These are phyloP conservation scores for Phaeophleospora eucalypticola DNA, from an alignment of 2,329 filamentous ascomycete species.

Conservation along the genomic window DNA sequence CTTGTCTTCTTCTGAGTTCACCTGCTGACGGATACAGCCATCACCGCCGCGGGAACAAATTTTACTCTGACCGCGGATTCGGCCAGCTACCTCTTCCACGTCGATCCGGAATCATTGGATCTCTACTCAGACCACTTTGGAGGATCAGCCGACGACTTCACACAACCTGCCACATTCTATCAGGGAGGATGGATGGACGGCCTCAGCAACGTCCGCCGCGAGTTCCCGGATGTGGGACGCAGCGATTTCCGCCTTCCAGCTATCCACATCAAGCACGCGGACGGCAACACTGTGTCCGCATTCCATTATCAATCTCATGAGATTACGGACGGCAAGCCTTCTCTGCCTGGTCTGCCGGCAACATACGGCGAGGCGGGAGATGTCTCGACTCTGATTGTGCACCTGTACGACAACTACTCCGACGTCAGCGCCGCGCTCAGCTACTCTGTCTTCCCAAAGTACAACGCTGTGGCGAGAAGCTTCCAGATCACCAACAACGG, in stretches of 20 bases:
- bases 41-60: conserved; percentile 52
- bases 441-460: conserved; percentile 61
- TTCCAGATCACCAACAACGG: conserved; percentile 60
- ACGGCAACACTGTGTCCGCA: conserved; percentile 56
- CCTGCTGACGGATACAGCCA: no score
- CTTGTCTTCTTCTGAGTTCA: no score
- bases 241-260: conserved; percentile 62
- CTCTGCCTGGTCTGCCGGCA: conserved; percentile 53
- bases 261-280: conserved; percentile 56
- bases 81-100: conserved; percentile 62
- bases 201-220: conserved; percentile 52
- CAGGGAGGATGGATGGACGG: conserved; percentile 53
- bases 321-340: conserved; percentile 54
- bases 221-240: conserved; percentile 61
- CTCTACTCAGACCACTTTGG: conserved; percentile 61
- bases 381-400: conserved; percentile 57
- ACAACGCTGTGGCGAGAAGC: conserved; percentile 59
- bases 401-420: conserved; percentile 57
- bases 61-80: conserved; percentile 56
- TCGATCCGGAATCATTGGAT: conserved; percentile 54
- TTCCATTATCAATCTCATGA: conserved; percentile 57
- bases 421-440: conserved; percentile 55
- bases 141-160: conserved; percentile 51
- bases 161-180: conserved; percentile 39
- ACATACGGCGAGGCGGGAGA: conserved; percentile 56